phyloP scores from a whole-genome alignment of 2,329 filamentous ascomycete genomes.

The Monilinia aucupariae region DNA sequence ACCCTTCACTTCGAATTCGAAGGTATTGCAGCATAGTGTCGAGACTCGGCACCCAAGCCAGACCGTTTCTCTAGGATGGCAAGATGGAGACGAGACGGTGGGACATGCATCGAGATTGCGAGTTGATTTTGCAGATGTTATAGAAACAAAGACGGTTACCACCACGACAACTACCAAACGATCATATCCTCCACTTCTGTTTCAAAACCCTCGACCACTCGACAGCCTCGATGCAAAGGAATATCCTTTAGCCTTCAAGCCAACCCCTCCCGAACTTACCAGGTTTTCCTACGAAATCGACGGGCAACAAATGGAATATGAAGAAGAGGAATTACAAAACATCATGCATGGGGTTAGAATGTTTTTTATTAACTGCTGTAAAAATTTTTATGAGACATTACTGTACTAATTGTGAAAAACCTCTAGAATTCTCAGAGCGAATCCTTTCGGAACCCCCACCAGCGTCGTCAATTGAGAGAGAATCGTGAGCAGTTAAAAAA shows the following conservation, averaged over 20 bases:
- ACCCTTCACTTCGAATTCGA: slow-evolving; percentile 27
- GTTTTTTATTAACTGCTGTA: background rate
- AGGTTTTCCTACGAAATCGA: slow-evolving; percentile 70
- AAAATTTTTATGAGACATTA: background rate
- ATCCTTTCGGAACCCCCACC: background rate
- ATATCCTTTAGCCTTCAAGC: slow-evolving; percentile 79
- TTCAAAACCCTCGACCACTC: slow-evolving; percentile 56
- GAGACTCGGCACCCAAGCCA: slow-evolving; percentile 26
- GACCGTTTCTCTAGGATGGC: slow-evolving; percentile 30
- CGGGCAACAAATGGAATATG: slow-evolving; percentile 38
- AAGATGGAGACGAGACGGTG: slow-evolving; percentile 28
- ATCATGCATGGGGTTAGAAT: slow-evolving; percentile 17
- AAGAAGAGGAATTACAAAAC: slow-evolving; percentile 15
- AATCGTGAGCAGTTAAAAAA: background rate
- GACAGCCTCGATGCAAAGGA: slow-evolving; percentile 76
- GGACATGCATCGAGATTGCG: slow-evolving; percentile 32
- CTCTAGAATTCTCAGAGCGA: background rate
- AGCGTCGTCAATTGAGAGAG: background rate
- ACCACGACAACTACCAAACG: slow-evolving; percentile 86
- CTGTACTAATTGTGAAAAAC: background rate
- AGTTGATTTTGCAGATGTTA: slow-evolving; percentile 56
- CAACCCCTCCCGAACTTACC: slow-evolving; percentile 73
- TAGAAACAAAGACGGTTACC: slow-evolving; percentile 69
- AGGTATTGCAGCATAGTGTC: slow-evolving; percentile 21
- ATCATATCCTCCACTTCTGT: slow-evolving; percentile 78